These are phyloP conservation scores for Kickxella alabastrina DNA, from an alignment of 192 early-diverging fungal genomes.

Conservation along the genomic window DNA sequence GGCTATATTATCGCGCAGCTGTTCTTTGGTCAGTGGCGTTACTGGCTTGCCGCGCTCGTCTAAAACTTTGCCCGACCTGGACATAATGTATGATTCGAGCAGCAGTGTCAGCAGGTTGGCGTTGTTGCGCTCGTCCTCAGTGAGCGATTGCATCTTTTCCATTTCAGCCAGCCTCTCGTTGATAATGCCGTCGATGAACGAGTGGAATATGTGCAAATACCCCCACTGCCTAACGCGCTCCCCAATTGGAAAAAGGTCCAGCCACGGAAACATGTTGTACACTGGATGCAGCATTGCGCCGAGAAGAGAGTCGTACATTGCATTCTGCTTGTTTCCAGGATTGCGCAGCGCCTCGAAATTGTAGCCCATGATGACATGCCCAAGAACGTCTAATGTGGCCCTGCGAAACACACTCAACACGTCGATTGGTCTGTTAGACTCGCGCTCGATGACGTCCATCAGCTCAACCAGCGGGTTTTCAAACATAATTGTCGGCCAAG, in stretches of 20 bases:
- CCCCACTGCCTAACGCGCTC: constrained; percentile 33
- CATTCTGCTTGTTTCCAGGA: constrained; percentile 34
- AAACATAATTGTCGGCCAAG: constrained; percentile 44
- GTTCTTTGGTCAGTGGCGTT: constrained; percentile 42
- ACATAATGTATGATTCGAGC: constrained; percentile 52
- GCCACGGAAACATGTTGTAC: constrained; percentile 48
- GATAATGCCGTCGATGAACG: constrained; percentile 45
- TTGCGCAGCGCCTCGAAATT: constrained; percentile 47
- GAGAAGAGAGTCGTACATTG: constrained; percentile 47
- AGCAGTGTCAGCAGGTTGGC: constrained; percentile 55
- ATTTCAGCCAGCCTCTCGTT: constrained; percentile 32
- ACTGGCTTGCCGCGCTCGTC: constrained; percentile 44
- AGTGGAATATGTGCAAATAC: constrained; percentile 39
- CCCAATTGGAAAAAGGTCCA: constrained; percentile 46
- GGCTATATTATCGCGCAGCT: constrained; percentile 51
- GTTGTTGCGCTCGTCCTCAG: constrained; percentile 27
- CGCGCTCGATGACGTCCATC: too few species aligned
- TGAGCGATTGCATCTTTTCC: constrained; percentile 7
- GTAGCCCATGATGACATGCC: constrained; percentile 45
- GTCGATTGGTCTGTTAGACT: constrained; percentile 10
- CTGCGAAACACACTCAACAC: constrained; percentile 38
- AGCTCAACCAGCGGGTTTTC: constrained; percentile 27
- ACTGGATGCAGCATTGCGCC: constrained; percentile 43
- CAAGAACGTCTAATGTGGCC: constrained; percentile 41
- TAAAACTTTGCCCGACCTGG: constrained; percentile 34